Percentiles rank a stretch among this genome's conserved stretches.
Conservation (phyloP, 305 asterid species). For the Fraxinus latifolia region DNA sequence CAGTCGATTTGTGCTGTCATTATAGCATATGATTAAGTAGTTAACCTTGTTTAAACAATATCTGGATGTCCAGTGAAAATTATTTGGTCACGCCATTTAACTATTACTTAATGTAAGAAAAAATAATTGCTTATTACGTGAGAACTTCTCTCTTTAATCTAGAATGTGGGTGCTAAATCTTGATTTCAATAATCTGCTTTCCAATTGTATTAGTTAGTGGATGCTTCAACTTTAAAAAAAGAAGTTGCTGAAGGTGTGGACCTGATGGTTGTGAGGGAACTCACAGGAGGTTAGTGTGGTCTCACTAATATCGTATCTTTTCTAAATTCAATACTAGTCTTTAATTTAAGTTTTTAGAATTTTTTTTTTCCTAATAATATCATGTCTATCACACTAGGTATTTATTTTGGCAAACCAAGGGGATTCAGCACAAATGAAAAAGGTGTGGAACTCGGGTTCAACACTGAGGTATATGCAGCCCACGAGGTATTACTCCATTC, state of each 20-base stretch:
- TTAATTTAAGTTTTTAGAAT: not conserved
- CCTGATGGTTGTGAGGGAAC: constrained; percentile 95
- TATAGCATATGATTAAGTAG: not conserved
- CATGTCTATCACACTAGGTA: constrained; percentile 43
- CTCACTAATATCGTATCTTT: not conserved
- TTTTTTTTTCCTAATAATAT: not conserved
- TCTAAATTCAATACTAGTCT: constrained; percentile 10
- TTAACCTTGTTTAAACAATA: constrained; percentile 4
- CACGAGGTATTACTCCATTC: constrained; percentile 56
- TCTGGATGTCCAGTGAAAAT: not conserved
- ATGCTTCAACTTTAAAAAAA: constrained; percentile 85
- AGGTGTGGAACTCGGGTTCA: constrained; percentile 89
- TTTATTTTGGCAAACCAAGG: constrained; percentile 94
- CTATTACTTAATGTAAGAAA: not conserved
- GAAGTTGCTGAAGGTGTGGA: constrained; percentile 98
- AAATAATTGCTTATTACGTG: not conserved
- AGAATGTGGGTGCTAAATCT: not conserved
- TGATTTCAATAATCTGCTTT: constrained; percentile 5
- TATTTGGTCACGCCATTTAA: not conserved
- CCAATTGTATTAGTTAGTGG: constrained; percentile 56
- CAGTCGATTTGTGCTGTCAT: not conserved
- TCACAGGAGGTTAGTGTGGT: constrained; percentile 77
- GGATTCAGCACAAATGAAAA: constrained; percentile 69
- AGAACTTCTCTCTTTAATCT: constrained; percentile 14
- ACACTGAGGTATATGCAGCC: constrained; percentile 86